phyloP scores from a whole-genome alignment of 2,329 filamentous ascomycete genomes.

The Monilinia laxa region DNA sequence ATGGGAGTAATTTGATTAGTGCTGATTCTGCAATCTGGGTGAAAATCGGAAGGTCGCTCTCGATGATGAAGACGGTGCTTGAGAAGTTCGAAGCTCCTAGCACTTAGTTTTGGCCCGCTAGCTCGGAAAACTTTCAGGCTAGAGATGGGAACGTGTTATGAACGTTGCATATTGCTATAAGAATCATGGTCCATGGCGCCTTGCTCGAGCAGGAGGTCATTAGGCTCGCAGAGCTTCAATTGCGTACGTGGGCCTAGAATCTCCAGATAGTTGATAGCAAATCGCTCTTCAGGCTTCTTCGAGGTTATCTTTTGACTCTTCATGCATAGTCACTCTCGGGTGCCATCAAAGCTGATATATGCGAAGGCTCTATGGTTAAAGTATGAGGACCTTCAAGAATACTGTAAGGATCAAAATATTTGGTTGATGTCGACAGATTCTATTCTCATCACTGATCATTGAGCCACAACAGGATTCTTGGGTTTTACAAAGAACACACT shows the following conservation, averaged over 20 bases:
- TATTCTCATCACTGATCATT: neutral
- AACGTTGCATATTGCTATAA: neutral
- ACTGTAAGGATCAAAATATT: neutral
- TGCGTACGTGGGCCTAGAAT: neutral
- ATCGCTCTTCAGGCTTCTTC: neutral
- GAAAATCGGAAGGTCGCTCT: neutral
- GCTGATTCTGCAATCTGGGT: neutral
- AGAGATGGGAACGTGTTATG: neutral
- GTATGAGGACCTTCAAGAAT: neutral
- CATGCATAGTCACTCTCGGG: neutral
- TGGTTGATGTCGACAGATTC: neutral
- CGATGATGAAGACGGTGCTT: neutral
- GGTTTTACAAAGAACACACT: neutral
- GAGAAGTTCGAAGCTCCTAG: neutral
- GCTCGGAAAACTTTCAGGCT: neutral
- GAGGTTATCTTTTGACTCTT: neutral
- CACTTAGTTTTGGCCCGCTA: no score
- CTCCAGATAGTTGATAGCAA: neutral
- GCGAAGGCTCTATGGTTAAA: no score
- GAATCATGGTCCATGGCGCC: neutral
- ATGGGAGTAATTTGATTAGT: no score
- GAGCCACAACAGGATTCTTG: no score
- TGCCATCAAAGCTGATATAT: neutral
- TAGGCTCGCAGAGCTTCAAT: neutral
- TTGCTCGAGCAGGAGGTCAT: neutral